Evolutionary conservation across 2,329 filamentous ascomycete species (phyloP).

Genomic region (Talaromyces pinophilus): DNA sequence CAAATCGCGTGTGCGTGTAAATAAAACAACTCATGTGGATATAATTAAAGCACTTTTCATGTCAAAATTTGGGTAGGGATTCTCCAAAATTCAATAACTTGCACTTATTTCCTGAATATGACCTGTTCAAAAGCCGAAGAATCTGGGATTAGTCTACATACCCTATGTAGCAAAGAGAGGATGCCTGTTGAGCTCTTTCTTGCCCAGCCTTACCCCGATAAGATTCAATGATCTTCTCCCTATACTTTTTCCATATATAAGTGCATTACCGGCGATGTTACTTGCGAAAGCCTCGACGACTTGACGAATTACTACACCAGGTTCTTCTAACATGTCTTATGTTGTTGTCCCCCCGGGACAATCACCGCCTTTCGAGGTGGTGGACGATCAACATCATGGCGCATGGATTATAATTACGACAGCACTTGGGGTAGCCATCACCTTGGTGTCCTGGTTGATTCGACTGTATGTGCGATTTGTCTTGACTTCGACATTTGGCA

Average conservation of each 20-base stretch:
- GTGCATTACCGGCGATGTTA: neutral
- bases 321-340: constrained; percentile 22
- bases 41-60: neutral
- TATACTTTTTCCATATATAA: neutral
- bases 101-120: neutral
- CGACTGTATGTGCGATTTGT: constrained; percentile 41
- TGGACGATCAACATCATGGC: constrained; percentile 44
- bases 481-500: constrained; percentile 36
- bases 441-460: constrained; percentile 39
- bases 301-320: neutral
- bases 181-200: neutral
- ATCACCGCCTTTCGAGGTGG: constrained; percentile 40
- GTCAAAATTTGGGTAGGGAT: neutral
- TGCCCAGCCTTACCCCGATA: neutral
- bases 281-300: neutral
- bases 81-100: neutral
- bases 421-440: constrained; percentile 40
- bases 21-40: neutral
- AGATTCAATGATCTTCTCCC: neutral
- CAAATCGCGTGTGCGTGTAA: neutral
- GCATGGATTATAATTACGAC: constrained; percentile 43
- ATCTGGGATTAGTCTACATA: neutral
- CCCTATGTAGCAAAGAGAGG: neutral
- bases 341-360: constrained; percentile 37
- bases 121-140: neutral